Evolutionary conservation across 2,329 filamentous ascomycete genomes (phyloP).

Genomic region (Aspergillus latus): DNA sequence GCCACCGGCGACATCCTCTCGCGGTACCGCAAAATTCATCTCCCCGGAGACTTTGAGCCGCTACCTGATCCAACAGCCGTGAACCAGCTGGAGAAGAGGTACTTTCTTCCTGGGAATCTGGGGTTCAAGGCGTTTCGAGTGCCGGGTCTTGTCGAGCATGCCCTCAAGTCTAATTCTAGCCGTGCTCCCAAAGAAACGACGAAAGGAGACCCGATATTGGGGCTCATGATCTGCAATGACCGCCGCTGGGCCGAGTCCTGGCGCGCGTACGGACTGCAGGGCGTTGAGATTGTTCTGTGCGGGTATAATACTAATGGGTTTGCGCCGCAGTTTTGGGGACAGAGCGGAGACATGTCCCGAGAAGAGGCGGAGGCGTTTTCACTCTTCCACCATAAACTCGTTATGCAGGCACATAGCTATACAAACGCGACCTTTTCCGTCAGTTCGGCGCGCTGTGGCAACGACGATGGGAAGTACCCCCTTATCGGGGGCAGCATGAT

Average conservation of each 20-base stretch:
- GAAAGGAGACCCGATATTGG: conserved; percentile 52
- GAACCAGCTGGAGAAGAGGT: conserved; percentile 58
- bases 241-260: conserved; percentile 56
- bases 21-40: conserved; percentile 58
- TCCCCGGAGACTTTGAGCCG: conserved; percentile 55
- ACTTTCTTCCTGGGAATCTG: conserved; percentile 54
- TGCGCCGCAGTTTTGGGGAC: conserved; percentile 49
- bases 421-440: conserved; percentile 56
- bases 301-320: conserved; percentile 55
- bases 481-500: conserved; percentile 53
- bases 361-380: conserved; percentile 50
- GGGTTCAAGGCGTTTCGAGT: conserved; percentile 56
- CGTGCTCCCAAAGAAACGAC: conserved; percentile 12
- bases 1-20: conserved; percentile 43
- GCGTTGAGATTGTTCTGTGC: conserved; percentile 50
- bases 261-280: conserved; percentile 54
- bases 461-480: conserved; percentile 53
- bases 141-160: conserved; percentile 45
- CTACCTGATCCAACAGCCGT: conserved; percentile 49
- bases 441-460: conserved; percentile 50
- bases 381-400: conserved; percentile 54
- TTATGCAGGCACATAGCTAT: conserved; percentile 55
- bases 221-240: conserved; percentile 60
- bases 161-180: background rate
- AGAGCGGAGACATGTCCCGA: conserved; percentile 41